Evolutionary conservation across 208 protist species (phyloP), one percentile per base, ranked within the genome.

Genomic region (Crithidia thermophila): DNA sequence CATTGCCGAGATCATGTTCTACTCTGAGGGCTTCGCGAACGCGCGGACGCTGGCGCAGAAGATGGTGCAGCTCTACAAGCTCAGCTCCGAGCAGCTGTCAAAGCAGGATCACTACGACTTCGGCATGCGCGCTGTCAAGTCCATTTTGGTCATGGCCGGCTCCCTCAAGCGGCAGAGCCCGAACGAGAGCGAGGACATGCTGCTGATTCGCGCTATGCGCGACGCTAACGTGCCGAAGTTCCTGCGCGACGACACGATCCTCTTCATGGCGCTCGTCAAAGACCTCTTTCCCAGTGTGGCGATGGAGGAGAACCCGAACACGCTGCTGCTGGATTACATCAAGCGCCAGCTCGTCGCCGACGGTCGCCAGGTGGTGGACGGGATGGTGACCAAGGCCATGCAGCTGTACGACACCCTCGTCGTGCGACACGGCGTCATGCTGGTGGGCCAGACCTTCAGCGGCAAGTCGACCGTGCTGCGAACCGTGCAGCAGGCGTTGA

Each of bases 1-100:
- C 31, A 99, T 99, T 82, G 93, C 94, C 9, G 95, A 98, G 76
- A 98, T 99, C 71, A 98, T 98, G 95, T 98, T 99, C 58, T 98
- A 98, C 78, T 96, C 96, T 0, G 97, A 99, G 79, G 98, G 98
- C 25, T 99, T 99, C 78, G 82, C 90, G 16, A 85, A 98, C 71
- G 97, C 97, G n/a, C 88, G 94, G 51, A 87, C 84, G 30, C 81
- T 98, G 50, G 96, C 93, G 30, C 87, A 94, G 70, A 99, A 99
- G 81, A 97, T 99, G 87, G 93, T 98, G 68, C 96, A 98, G 70
- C 78, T 99, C 51, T 99, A 98, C 85, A 93, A 95, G 68, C 86
- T 99, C 10, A 95, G 84, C 71, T 93, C 86, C 21, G 95, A 99
- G 79, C 94, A 98, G 81, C 86, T 99, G 36, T 98, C 93, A 14